Evolutionary conservation across 2,329 filamentous ascomycete genomes (phyloP), one percentile per base, ranked within the genome.

Genomic region (Fusarium sp.): DNA sequence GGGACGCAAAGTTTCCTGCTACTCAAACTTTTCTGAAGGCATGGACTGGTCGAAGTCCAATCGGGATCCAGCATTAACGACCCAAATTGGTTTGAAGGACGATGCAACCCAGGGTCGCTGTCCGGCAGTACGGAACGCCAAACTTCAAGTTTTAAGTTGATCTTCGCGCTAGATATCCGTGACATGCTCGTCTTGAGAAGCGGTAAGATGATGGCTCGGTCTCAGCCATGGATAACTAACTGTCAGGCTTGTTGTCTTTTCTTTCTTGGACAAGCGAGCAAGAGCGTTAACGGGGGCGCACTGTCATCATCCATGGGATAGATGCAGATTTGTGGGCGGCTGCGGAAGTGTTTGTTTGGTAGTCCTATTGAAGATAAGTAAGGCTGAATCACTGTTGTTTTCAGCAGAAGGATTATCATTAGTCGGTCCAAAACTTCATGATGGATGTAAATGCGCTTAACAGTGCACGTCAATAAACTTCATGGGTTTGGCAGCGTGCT

Each of bases 81-180:
- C 63, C 36, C 33, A 66, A 52, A 50, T 52, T 45, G 53, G 42
- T 23, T 42, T 51, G 23, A 50, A 35, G 27, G 56, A 47, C 35
- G 31, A 63, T 33, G 58, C 29, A 45, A 54, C 43, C 51, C 42
- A 35, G 41, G 45, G 35, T 39, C 41, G 29, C 42, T 54, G 29
- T 48, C 61, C 65, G 51, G 56, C 46, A 61, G 49, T n/a, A 51
- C 40, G 48, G 63, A 49, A 65, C 48, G 41, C 42, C 41, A 65
- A 23, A 45, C 17, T 21, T 27, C 39, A 49, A 53, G 45, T 31
- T 45, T 21, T 27, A 46, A 59, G 42, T 17, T 43, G 11, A 50
- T 50, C 25, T 10, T 42, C 23, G 4, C 18, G 11, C 36, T 17
- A 45, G 21, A 33, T 21, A n/a, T 41, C 21, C 47, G 23, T n/a